Evolutionary conservation across 306 rosid species (phyloP), one percentile per base, ranked within the genome.

Genomic region (Ormosia emarginata): DNA sequence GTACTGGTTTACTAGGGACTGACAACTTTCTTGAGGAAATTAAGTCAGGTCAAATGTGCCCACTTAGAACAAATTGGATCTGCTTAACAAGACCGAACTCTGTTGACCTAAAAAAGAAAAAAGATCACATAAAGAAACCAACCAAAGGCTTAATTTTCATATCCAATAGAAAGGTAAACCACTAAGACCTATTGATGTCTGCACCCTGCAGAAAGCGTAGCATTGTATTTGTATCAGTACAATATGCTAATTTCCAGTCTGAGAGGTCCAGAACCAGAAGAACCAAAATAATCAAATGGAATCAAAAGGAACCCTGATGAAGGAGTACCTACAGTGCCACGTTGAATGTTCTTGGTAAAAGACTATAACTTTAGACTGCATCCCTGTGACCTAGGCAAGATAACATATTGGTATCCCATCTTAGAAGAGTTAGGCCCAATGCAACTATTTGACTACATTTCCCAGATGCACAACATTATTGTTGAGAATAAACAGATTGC

Each of bases 401-500:
- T 75, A 14, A 67, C 86, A 69, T 86, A 92, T 59, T 3, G 36
- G 46, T 79, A 78, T 1, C 12, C 17, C 1, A 2, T 37, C 61
- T 34, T 24, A 37, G 67, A 63, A 24, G 67, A 74, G 36, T 53
- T 15, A 56, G 94, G 88, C 52, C 88, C 82, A 53, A 92, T 70
- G 77, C 91, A 85, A 52, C 57, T 58, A 30, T 90, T 62, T 53
- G 34, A 92, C 65, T 2, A 65, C 29, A 67, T 85, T 82, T 52
- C 93, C 97, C 6, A 81, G 32, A 75, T 2, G 8, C 68, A 59
- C 83, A 4, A 4, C 40, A 1, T 52, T 1, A 41, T 74, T 81
- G 68, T 77, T 47, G 34, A 92, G 89, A 14, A 89, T 6, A 74
- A 90, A 92, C 47, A 90, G 15, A 11, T 39, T 71, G 17, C 77